Evolutionary conservation across 1,139 yeast species (phyloP).

Genomic region (Sugiyamaella sp.): DNA sequence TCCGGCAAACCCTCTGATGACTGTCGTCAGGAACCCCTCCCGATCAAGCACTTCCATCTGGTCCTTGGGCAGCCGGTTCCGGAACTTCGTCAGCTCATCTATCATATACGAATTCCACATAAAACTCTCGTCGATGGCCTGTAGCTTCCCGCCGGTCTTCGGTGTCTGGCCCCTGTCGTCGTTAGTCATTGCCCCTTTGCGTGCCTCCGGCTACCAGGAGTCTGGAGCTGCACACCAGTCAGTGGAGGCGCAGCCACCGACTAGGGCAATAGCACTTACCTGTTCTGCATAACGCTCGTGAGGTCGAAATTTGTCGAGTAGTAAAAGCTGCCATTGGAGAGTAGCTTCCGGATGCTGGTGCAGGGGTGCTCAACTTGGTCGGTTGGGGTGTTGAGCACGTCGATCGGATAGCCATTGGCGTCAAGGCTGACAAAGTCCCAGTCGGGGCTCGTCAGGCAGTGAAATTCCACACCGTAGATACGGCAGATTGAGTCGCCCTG

Average conservation of each 20-base stretch:
- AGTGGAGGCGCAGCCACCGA: no score
- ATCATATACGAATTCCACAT: constrained; percentile 98
- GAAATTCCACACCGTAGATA: constrained; percentile 82
- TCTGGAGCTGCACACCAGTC: no score
- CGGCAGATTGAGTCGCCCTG: constrained; percentile 78
- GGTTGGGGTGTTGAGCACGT: constrained; percentile 29
- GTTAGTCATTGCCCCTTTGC: no score
- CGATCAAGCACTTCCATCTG: constrained; percentile 65
- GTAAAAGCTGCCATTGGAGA: constrained; percentile 88
- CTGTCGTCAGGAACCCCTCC: constrained; percentile 83
- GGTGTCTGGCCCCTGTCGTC: constrained; percentile 11
- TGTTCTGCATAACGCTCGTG: constrained; percentile 75
- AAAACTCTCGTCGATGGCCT: constrained; percentile 64
- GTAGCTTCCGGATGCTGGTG: constrained; percentile 69
- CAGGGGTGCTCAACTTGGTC: constrained; percentile 73
- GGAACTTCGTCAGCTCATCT: constrained; percentile 74
- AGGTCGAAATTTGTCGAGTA: constrained; percentile 91
- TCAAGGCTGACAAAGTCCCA: constrained; percentile 82
- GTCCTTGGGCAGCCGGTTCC: constrained; percentile 65
- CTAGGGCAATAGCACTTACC: constrained; percentile 34
- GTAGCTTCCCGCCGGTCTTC: constrained; percentile 36
- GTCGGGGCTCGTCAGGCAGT: constrained; percentile 66
- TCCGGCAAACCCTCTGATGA: constrained; percentile 92
- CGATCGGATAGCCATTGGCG: constrained; percentile 61
- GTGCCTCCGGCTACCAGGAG: no score